Evolutionary conservation across 306 rosid species (phyloP).

Genomic region (Ochetophila trinervis): DNA sequence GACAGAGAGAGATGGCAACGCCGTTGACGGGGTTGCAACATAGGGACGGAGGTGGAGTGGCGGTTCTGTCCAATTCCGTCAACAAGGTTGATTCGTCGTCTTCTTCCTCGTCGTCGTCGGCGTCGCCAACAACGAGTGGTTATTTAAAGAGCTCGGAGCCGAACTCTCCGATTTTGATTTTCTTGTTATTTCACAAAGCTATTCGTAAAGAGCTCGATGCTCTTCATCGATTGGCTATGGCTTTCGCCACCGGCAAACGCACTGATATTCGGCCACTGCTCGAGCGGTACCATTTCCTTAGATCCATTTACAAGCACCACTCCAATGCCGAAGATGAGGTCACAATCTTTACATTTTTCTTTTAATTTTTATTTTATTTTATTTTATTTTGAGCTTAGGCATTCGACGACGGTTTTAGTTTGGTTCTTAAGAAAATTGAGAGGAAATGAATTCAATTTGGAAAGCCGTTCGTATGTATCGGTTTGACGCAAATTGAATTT

Average conservation of each 20-base stretch:
- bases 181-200: conserved; percentile 82
- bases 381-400: not conserved
- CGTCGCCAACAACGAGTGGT: conserved; percentile 22
- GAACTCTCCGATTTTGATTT: conserved; percentile 84
- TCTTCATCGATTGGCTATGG: conserved; percentile 78
- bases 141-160: conserved; percentile 45
- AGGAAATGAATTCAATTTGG: conserved; percentile 5
- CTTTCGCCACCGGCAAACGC: conserved; percentile 74
- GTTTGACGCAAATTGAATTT: too few relatives aligned
- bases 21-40: conserved; percentile 65
- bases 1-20: conserved; percentile 50
- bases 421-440: conserved; percentile 9
- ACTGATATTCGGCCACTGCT: conserved; percentile 66
- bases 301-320: conserved; percentile 86
- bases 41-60: conserved; percentile 69
- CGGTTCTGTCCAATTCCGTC: conserved; percentile 61
- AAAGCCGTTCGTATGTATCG: not conserved
- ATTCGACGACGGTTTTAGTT: conserved; percentile 2
- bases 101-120: conserved; percentile 28
- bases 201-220: conserved; percentile 87
- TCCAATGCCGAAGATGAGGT: conserved; percentile 99
- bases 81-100: conserved; percentile 66
- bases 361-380: conserved; percentile 8
- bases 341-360: conserved; percentile 16
- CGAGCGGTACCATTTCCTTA: conserved; percentile 75